Base-by-base conservation (phyloP, 192 early-diverging fungal species). In the Coemansia sp. region DNA sequence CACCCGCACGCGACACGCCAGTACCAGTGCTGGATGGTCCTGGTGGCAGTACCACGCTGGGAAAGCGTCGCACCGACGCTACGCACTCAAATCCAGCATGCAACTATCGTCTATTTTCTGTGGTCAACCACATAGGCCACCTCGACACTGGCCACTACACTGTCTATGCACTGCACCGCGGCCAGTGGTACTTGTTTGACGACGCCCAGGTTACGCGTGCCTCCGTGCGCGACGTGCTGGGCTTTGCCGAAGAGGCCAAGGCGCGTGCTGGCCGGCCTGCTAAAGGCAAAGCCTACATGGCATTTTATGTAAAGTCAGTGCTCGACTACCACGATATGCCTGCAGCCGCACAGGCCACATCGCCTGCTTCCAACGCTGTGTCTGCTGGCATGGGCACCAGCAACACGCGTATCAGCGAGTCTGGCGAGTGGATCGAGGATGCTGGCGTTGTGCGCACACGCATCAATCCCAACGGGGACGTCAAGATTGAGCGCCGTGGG, bases 81-180 rank as follows among this genome's bases (percentile, higher is more conserved):
- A 66, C 55, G 37, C 78, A 84, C 25, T 71, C 82, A 0, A 85
- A 87, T 54, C 93, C 89, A 0, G 78, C 88, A 2, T 90, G 90
- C 75, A 71, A 85, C 55, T 98, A 98, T 62, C 81, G 84, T 6
- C 75, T 99, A 20, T 97, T 97, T 83, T 93, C 93, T 9, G 91
- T 99, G 14, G 87, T 98, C 37, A 91, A 91, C 50, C 97, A 99
- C 60, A 83, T 88, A 51, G 97, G 97, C 12, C 87, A 86, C 59
- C 71, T 97, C 65, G 93, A 99, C 55, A 94, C 96, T 1, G 97
- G 97, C 17, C 97, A 99, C 71, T 99, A 99, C 69, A 94, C 88
- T 3, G 89, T 91, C 22, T 94, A 85, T 70, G 91, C 88, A 6
- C 84, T 85, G 59, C 85, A 85, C 48, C 86, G 94, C 17, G 87